Evolutionary conservation across 257 asterid species (phyloP).

Genomic region (Solanum bulbocastanum): DNA sequence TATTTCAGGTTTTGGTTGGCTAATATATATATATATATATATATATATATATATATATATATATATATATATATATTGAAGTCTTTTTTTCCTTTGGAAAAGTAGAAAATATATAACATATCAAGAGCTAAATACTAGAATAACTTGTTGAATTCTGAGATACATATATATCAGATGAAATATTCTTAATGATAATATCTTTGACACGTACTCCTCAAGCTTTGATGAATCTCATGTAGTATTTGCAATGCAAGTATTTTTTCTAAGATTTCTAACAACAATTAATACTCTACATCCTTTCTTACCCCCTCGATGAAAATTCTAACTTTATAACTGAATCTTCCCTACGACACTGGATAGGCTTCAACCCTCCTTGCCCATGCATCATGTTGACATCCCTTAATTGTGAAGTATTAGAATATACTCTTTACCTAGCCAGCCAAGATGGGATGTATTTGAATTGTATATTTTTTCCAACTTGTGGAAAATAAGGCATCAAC

Average conservation of each 20-base stretch:
- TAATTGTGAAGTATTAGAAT: neutral
- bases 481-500: neutral
- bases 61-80: too few relatives aligned
- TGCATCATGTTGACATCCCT: neutral
- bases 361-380: neutral
- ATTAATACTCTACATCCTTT: too few relatives aligned
- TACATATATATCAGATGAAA: too few relatives aligned
- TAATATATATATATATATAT: too few relatives aligned
- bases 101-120: too few relatives aligned
- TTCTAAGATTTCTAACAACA: fast-evolving
- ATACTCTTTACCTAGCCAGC: neutral
- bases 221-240: too few relatives aligned
- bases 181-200: too few relatives aligned
- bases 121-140: too few relatives aligned
- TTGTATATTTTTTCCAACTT: neutral
- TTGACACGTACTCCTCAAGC: neutral
- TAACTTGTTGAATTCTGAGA: neutral
- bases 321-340: neutral
- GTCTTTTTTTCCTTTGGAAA: too few relatives aligned
- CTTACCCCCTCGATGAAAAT: neutral
- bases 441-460: neutral
- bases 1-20: neutral
- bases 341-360: neutral
- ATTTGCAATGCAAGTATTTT: too few relatives aligned
- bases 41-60: too few relatives aligned